These are phyloP conservation scores for Massariosphaeria phaeospora DNA, from an alignment of 495 filamentous ascomycete genomes.

Conservation along the genomic window DNA sequence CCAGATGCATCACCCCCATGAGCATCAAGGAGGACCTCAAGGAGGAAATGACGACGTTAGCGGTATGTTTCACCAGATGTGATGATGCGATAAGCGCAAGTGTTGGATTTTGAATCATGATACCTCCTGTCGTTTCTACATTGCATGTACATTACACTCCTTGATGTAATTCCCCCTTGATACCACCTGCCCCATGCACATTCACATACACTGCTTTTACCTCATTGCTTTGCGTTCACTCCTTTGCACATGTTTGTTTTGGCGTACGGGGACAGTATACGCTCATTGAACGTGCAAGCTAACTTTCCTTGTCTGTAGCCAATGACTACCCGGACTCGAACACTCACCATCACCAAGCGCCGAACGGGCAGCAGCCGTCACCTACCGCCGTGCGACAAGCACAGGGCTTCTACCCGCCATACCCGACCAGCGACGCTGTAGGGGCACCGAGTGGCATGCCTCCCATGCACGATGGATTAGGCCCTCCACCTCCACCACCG, in stretches of 20 bases:
- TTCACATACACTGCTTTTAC: conserved; percentile 17
- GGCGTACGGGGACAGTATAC: conserved; percentile 20
- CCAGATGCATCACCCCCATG: conserved; percentile 74
- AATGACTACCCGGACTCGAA: conserved; percentile 55
- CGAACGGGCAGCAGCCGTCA: conserved; percentile 40
- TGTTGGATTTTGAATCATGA: conserved; percentile 29
- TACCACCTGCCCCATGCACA: conserved; percentile 37
- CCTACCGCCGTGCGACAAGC: conserved; percentile 60
- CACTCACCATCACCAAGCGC: conserved; percentile 58
- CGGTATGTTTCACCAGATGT: conserved; percentile 70
- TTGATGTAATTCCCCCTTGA: conserved; percentile 52
- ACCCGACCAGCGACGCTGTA: conserved; percentile 52
- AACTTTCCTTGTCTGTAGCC: conserved; percentile 46
- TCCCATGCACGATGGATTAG: conserved; percentile 63
- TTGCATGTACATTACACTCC: conserved; percentile 45
- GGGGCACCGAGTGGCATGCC: conserved; percentile 60
- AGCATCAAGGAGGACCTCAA: conserved; percentile 62
- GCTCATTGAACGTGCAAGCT: conserved; percentile 42
- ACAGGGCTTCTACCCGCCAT: conserved; percentile 73
- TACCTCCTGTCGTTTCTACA: conserved; percentile 34
- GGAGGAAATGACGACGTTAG: conserved; percentile 77
- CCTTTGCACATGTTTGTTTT: conserved; percentile 31
- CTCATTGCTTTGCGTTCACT: conserved; percentile 16
- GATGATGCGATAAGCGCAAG: conserved; percentile 41
- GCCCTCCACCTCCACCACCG: conserved; percentile 47